Conservation (phyloP, 148 eudicot species). For the Chenopodium quinoa region DNA sequence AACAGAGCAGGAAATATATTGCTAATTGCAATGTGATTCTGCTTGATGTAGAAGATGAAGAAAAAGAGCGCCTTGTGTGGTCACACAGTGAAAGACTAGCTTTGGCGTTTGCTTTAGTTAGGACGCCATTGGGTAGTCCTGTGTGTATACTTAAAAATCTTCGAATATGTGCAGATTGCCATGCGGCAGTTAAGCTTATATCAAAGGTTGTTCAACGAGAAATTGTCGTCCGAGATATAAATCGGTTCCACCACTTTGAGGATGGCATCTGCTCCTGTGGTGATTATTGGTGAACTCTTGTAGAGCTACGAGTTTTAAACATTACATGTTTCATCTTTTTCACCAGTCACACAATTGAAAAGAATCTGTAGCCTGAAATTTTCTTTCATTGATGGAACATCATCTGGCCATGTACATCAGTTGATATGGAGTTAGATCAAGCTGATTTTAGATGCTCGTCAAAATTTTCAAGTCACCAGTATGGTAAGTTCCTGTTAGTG, state of each 20-base stretch:
- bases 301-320: background rate
- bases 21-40: conserved; percentile 53
- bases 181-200: conserved; percentile 59
- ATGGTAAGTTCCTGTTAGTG: background rate
- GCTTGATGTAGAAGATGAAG: conserved; percentile 79
- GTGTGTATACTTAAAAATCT: conserved; percentile 87
- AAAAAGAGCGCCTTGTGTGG: conserved; percentile 75
- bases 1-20: conserved; percentile 53
- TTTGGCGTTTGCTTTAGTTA: conserved; percentile 68
- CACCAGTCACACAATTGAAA: background rate
- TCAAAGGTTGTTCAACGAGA: conserved; percentile 69
- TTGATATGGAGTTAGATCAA: background rate
- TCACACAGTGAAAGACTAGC: conserved; percentile 89
- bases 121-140: conserved; percentile 55
- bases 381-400: background rate
- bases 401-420: background rate
- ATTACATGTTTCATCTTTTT: background rate
- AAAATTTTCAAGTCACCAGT: background rate
- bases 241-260: conserved; percentile 82
- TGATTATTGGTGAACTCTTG: conserved; percentile 70
- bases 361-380: background rate
- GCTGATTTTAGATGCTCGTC: background rate
- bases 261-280: conserved; percentile 78
- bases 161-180: conserved; percentile 78
- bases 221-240: conserved; percentile 79